Base-by-base conservation (phyloP, 805 yeast species). In the Sugiyamaella americana region DNA sequence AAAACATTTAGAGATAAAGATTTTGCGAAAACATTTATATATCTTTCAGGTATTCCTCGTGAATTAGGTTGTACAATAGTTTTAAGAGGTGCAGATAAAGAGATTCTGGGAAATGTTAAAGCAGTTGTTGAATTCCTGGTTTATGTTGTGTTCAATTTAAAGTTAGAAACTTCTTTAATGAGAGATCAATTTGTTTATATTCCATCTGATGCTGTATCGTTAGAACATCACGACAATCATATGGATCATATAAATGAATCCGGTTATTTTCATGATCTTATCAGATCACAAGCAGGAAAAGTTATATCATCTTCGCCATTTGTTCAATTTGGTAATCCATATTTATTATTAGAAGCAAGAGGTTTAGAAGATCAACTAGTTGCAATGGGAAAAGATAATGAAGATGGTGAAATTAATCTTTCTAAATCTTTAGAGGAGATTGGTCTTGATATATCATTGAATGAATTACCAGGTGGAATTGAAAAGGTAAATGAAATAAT, bases 241-340 rank as follows among this genome's bases (percentile, higher is more conserved):
- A 30, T 39, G 23, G 46, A 45, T 10, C 32, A 22, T 8, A n/a
- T 21, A 5, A 43, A 51, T 8, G 55, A 39, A 8, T 48, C 51
- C 5, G 58, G 55, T 11, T 52, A 46, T 13, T 51, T 50, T 24
- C 51, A 54, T 40, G 61, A 50, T 22, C 20, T 49, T 20, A 48
- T 51, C 16, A 46, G 49, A 24, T 32, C 51, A 10, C 62, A 59
- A 26, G 47, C 39, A 16, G 67, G 68, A n/a, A 67, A 87, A 50
- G 67, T 79, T 3, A 65, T 91, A 22, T 86, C 95, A 2, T 75
- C 87, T 0, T 89, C 98, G 1, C 97, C 98, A 0, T 78, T 88
- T 44, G 89, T 89, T 0, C 70, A 74, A 17, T 84, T 85, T 57
- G 78, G 81, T 0, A 66, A 78, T 2, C 98, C 98, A 0, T 71